Percentiles rank a stretch among this genome's conserved stretches.
These are phyloP conservation scores for Tieghemiomyces parasiticus DNA, from an alignment of 192 early-diverging fungal genomes.

Conservation along the genomic window DNA sequence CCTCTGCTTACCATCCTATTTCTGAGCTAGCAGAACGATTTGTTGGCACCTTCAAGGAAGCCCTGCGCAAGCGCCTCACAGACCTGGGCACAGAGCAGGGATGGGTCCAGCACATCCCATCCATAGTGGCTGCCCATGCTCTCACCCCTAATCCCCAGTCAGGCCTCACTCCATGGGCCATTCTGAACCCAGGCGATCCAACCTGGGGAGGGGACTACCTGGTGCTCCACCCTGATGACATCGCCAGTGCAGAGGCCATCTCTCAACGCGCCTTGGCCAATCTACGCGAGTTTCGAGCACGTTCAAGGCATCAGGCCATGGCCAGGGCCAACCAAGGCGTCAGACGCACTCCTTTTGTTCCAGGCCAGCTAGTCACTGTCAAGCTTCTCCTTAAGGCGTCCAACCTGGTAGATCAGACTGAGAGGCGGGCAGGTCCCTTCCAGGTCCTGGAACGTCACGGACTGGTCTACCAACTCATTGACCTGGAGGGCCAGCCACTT, in stretches of 20 bases:
- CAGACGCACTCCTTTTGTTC: neutral
- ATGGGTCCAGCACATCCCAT: constrained; percentile 13
- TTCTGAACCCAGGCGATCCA: neutral
- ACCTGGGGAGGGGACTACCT: neutral
- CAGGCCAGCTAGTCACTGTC: constrained; percentile 11
- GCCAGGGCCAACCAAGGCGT: neutral
- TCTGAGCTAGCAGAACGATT: constrained; percentile 15
- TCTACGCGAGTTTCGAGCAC: neutral
- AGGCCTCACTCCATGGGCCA: neutral
- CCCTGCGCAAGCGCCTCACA: constrained; percentile 8
- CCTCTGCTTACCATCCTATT: constrained; percentile 13
- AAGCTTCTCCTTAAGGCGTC: neutral
- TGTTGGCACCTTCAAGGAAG: constrained; percentile 15
- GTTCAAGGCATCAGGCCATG: neutral
- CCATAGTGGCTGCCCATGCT: constrained; percentile 14
- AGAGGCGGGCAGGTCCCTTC: constrained; percentile 9
- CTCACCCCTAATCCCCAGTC: neutral
- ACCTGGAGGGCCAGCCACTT: neutral
- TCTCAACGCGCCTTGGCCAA: neutral
- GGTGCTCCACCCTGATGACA: neutral
- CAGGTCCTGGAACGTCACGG: neutral
- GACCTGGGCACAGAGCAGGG: neutral
- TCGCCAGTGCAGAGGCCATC: constrained; percentile 3
- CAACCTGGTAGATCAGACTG: constrained; percentile 11
- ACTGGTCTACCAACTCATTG: neutral